Base-by-base conservation (phyloP, 2,329 filamentous ascomycete species). In the Trichoderma cornu-damae region DNA sequence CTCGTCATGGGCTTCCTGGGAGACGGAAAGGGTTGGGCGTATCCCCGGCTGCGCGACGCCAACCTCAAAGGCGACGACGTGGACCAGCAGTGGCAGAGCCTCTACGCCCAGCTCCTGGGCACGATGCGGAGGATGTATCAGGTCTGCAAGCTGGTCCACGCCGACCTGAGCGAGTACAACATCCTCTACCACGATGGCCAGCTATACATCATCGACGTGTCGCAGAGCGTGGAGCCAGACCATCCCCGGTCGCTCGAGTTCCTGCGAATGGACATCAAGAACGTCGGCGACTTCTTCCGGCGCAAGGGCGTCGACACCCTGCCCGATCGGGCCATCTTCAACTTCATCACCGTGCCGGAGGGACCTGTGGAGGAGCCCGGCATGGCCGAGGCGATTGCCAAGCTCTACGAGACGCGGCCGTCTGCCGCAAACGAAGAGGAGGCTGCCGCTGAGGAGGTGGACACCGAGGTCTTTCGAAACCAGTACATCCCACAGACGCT, bases 111-210 rank as follows among this genome's bases (percentile, higher is more conserved):
- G 69, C 79, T 96, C 3, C 75, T 99, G 12, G 85, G 87, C 18
- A 86, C 96, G 67, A 96, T 99, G 90, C 86, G 92, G 53, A 85
- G 86, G 58, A 87, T 99, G 79, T 97, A 96, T 74, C 92, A 96
- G 69, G 85, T 87, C 38, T 99, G 94, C 73, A 84, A 82, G 54
- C 84, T 99, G 6, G 93, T 99, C 1, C 94, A 99, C 70, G 94
- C 92, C 49, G 94, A 99, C 82, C 72, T 99, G 70, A 96, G 90
- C 77, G 94, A 99, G 79, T 99, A 99, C 82, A 99, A 99, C 68
- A 84, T 97, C 52, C 81, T 99, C 18, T 99, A 95, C 76, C 82
- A 96, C 76, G 81, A 90, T 57, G 79, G 83, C 59, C 84, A 83
- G 65, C 83, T 96, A 0, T 96, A 90, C 78, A 88, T 99, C 67